phyloP scores from a whole-genome alignment of 768 basidiomycete species.

The Naganishia friedmannii region DNA sequence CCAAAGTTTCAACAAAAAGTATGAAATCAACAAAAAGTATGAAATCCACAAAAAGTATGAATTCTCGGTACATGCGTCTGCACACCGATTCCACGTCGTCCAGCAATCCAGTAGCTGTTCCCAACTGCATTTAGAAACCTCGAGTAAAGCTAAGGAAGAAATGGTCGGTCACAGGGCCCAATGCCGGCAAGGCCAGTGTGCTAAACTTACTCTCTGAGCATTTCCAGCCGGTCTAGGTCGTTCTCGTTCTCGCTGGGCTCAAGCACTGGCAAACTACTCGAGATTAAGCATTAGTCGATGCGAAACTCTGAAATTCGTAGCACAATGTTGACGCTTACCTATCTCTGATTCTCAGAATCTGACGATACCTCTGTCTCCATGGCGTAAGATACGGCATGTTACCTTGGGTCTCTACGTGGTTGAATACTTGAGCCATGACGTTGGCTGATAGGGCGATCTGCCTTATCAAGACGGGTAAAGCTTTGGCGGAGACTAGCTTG shows the following conservation, averaged over 20 bases:
- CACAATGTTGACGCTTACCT: not conserved
- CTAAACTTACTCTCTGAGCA: conserved; percentile 26
- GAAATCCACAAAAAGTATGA: too few species aligned
- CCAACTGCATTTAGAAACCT: not conserved
- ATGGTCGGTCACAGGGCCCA: not conserved
- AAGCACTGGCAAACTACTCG: conserved; percentile 14
- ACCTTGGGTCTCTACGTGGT: conserved; percentile 65
- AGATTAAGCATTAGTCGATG: not conserved
- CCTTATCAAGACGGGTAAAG: conserved; percentile 79
- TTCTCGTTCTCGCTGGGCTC: conserved; percentile 1
- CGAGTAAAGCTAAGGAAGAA: conserved; percentile 17
- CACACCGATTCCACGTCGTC: not conserved
- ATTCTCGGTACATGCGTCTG: not conserved
- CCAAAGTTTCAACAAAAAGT: not conserved
- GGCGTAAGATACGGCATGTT: conserved; percentile 80
- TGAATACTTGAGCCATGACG: conserved; percentile 83
- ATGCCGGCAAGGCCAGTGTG: not conserved
- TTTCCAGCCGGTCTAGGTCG: conserved; percentile 11
- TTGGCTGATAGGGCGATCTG: conserved; percentile 83
- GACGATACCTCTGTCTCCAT: conserved; percentile 76
- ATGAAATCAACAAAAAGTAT: not conserved
- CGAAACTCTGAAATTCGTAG: not conserved
- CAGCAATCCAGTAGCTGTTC: not conserved
- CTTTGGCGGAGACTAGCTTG: conserved; percentile 87
- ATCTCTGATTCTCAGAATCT: conserved; percentile 63